A percentile compares a stretch with the other conserved stretches of the same genome.
Evolutionary conservation across 2,329 filamentous ascomycete genomes (phyloP).

Genomic region (Monosporascus ibericus): DNA sequence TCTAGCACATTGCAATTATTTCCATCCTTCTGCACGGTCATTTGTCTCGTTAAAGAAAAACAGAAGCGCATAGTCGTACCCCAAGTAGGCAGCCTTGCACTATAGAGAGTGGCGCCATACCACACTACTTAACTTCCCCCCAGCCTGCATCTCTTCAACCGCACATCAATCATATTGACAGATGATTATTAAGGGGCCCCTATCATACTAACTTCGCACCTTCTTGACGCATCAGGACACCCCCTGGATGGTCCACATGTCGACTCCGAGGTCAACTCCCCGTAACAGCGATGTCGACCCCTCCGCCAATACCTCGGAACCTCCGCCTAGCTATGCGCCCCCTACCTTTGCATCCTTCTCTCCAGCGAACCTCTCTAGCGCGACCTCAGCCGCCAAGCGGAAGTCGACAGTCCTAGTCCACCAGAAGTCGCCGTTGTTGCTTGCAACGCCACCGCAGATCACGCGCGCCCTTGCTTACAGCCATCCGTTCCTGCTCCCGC

Average conservation of each 20-base stretch:
- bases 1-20: no score
- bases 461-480: constrained; percentile 92
- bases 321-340: constrained; percentile 34
- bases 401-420: constrained; percentile 91
- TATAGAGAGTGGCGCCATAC: no score
- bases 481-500: constrained; percentile 83
- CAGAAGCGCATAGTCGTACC: no score
- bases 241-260: constrained; percentile 51
- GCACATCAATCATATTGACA: no score
- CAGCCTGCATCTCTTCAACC: no score
- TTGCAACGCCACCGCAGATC: constrained; percentile 90
- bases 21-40: no score
- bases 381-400: constrained; percentile 61
- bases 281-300: constrained; percentile 26
- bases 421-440: constrained; percentile 88
- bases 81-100: no score
- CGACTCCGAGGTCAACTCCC: constrained; percentile 35
- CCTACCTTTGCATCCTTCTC: constrained; percentile 89
- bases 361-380: constrained; percentile 65
- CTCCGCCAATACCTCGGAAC: constrained; percentile 26
- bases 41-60: no score
- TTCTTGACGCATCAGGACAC: constrained; percentile 29
- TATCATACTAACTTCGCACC: constrained; percentile 9
- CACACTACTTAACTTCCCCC: no score
- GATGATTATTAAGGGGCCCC: background rate